phyloP scores from a whole-genome alignment of 1,284 basidiomycete genomes.

The Fistulina hepatica region DNA sequence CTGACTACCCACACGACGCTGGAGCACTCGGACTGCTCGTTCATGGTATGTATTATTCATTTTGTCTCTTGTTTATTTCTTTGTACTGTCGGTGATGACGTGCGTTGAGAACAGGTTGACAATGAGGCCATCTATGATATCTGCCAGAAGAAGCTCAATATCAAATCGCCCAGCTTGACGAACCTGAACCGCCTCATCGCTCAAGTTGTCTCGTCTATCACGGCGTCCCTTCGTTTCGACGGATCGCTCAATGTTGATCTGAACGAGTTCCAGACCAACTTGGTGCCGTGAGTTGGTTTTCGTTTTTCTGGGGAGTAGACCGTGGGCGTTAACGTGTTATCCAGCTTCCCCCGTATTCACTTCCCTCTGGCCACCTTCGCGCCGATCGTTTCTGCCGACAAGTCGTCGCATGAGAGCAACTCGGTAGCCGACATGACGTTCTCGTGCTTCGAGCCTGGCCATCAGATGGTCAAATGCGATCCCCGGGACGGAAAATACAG shows the following conservation, averaged over 20 bases:
- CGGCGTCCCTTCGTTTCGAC: constrained; percentile 62
- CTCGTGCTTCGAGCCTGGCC: constrained; percentile 87
- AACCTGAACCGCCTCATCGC: constrained; percentile 37
- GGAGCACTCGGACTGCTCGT: constrained; percentile 99
- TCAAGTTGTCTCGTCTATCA: constrained; percentile 83
- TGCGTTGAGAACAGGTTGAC: constrained; percentile 57
- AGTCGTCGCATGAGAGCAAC: constrained; percentile 86
- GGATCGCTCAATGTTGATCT: constrained; percentile 87
- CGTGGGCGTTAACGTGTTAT: constrained; percentile 4
- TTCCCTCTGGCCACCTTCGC: constrained; percentile 90
- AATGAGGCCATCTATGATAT: constrained; percentile 96
- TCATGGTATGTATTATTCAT: constrained; percentile 58
- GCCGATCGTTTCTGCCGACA: constrained; percentile 74
- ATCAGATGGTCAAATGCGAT: constrained; percentile 91
- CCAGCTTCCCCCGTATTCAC: constrained; percentile 68
- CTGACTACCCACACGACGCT: constrained; percentile 98
- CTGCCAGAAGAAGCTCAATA: constrained; percentile 45
- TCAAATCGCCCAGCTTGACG: constrained; percentile 11
- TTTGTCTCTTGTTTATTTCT: constrained; percentile 6
- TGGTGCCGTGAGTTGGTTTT: constrained; percentile 56
- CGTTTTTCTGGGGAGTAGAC: too few relatives aligned
- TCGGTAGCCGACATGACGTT: constrained; percentile 91
- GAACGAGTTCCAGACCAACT: constrained; percentile 90
- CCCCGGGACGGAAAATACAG: constrained; percentile 86
- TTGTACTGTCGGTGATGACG: background rate